These are phyloP conservation scores for Myotisia sp. DNA, from an alignment of 2,329 filamentous ascomycete species.

Conservation along the genomic window DNA sequence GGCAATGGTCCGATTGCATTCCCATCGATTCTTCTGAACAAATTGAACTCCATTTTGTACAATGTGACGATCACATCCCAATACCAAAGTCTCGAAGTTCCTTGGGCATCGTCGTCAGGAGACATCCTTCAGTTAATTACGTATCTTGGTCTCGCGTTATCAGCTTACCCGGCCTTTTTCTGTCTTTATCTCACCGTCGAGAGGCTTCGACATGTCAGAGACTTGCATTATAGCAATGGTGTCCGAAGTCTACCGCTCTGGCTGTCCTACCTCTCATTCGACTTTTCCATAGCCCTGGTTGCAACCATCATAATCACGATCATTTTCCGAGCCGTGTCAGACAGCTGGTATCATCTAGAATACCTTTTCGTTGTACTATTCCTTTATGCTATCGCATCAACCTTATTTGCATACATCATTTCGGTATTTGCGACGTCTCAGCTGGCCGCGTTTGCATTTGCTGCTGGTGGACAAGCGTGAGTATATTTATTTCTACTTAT, in stretches of 20 bases:
- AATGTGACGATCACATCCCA: slow-evolving; percentile 56
- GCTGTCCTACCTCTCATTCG: slow-evolving; percentile 68
- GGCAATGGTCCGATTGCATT: slow-evolving; percentile 45
- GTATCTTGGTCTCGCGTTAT: slow-evolving; percentile 68
- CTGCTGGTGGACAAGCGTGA: slow-evolving; percentile 58
- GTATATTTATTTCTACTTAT: slow-evolving; percentile 8
- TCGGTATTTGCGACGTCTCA: slow-evolving; percentile 69
- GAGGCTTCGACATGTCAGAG: slow-evolving; percentile 61
- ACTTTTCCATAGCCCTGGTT: slow-evolving; percentile 58
- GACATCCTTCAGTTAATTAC: slow-evolving; percentile 63
- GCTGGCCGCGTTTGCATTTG: slow-evolving; percentile 70
- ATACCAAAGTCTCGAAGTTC: slow-evolving; percentile 62
- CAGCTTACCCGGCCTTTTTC: slow-evolving; percentile 73
- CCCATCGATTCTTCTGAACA: slow-evolving; percentile 42
- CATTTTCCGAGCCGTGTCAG: slow-evolving; percentile 49
- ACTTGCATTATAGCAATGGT: slow-evolving; percentile 82
- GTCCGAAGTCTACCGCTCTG: slow-evolving; percentile 70
- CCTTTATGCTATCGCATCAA: slow-evolving; percentile 67
- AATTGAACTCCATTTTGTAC: slow-evolving; percentile 50
- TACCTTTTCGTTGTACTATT: slow-evolving; percentile 72
- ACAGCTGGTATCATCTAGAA: slow-evolving; percentile 61
- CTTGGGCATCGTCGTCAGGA: slow-evolving; percentile 54
- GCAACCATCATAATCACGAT: slow-evolving; percentile 52
- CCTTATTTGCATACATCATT: slow-evolving; percentile 62
- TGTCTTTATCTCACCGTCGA: slow-evolving; percentile 80